phyloP scores from a whole-genome alignment of 768 basidiomycete genomes.

The Tremella fuciformis region DNA sequence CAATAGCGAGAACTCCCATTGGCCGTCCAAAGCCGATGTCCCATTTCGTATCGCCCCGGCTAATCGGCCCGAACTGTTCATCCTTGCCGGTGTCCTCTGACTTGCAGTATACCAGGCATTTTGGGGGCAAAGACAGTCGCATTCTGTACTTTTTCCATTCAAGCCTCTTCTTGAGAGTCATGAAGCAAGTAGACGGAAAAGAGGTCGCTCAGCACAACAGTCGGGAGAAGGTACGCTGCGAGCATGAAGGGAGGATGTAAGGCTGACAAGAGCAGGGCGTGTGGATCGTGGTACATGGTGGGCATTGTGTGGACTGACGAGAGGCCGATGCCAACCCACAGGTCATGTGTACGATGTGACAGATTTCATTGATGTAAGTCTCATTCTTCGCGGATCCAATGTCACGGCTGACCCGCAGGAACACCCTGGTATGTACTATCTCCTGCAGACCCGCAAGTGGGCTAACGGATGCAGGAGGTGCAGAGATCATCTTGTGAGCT shows the following conservation, averaged over 20 bases:
- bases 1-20: too few species aligned
- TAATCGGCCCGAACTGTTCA: too few species aligned
- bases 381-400: background rate
- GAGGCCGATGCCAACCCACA: slow-evolving; percentile 3
- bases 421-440: slow-evolving; percentile 41
- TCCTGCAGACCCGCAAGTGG: background rate
- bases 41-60: too few species aligned
- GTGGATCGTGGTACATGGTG: slow-evolving; percentile 51
- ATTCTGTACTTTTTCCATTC: too few species aligned
- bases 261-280: slow-evolving; percentile 32
- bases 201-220: slow-evolving; percentile 54
- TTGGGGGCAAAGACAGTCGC: too few species aligned
- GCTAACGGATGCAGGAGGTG: slow-evolving; percentile 70
- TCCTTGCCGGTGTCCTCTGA: too few species aligned
- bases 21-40: too few species aligned
- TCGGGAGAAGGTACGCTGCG: slow-evolving; percentile 53
- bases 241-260: background rate
- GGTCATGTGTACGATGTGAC: slow-evolving; percentile 52
- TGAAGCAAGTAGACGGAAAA: slow-evolving; percentile 42
- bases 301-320: background rate
- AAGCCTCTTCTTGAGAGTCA: too few species aligned
- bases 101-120: too few species aligned
- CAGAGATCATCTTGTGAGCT: slow-evolving; percentile 65
- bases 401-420: slow-evolving; percentile 26
- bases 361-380: slow-evolving; percentile 49